Evolutionary conservation across 352 stramenopile genomes (phyloP).

Genomic region (Thraustochytrium striatum): DNA sequence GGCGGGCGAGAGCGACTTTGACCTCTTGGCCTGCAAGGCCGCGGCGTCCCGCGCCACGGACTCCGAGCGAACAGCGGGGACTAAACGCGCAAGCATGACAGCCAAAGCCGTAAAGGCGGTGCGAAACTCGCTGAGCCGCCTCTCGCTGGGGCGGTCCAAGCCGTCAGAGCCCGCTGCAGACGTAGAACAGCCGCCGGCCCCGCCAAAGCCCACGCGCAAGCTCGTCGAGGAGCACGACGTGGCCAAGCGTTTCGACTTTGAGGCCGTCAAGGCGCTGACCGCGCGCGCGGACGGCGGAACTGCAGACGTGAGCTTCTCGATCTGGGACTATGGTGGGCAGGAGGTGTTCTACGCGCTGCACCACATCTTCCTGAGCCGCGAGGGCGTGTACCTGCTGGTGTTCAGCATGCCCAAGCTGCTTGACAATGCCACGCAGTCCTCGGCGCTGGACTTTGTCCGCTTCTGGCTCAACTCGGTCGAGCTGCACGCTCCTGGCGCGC

Average conservation of each 20-base stretch:
- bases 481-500: not conserved
- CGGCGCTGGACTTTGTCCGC: not conserved
- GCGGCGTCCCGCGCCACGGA: not conserved
- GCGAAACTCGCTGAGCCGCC: too few relatives aligned
- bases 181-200: too few relatives aligned
- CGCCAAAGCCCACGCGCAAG: too few relatives aligned
- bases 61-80: not conserved
- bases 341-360: constrained; percentile 40
- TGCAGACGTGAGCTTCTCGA: constrained; percentile 28
- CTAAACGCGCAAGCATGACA: too few relatives aligned
- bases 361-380: constrained; percentile 27
- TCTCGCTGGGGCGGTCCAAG: too few relatives aligned
- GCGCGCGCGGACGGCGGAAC: too few relatives aligned
- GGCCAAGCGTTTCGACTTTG: not conserved
- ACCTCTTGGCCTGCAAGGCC: not conserved
- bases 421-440: constrained; percentile 23
- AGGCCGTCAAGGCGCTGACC: too few relatives aligned
- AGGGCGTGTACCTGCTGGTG: constrained; percentile 20
- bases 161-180: too few relatives aligned
- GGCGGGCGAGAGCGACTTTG: constrained; percentile 22
- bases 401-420: constrained; percentile 43
- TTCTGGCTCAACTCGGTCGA: constrained; percentile 14
- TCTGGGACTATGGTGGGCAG: constrained; percentile 41
- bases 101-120: too few relatives aligned
- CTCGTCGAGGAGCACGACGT: constrained; percentile 28